These are phyloP conservation scores for Fraxinus baroniana DNA, from an alignment of 305 asterid species.

Conservation along the genomic window DNA sequence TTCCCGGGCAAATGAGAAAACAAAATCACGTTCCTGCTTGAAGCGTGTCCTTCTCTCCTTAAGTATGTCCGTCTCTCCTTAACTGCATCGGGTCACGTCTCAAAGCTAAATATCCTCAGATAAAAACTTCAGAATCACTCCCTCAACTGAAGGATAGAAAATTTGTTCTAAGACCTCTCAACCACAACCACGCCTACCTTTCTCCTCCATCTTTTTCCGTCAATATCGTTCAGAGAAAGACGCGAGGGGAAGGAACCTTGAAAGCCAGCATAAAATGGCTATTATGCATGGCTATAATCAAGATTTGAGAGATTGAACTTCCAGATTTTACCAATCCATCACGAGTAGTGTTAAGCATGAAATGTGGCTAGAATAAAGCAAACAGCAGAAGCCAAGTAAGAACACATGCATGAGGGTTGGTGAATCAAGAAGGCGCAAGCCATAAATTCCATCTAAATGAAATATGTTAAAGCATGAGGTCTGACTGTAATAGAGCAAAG, in stretches of 20 bases:
- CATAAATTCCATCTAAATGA: neutral
- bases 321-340: neutral
- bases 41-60: neutral
- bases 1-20: neutral
- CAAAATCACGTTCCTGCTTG: neutral
- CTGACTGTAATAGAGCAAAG: neutral
- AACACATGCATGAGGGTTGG: slow-evolving; percentile 9
- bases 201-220: neutral
- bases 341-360: neutral
- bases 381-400: slow-evolving; percentile 4
- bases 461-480: neutral
- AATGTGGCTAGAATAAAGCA: neutral
- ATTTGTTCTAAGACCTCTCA: neutral
- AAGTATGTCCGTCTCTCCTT: neutral
- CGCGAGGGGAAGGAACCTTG: neutral
- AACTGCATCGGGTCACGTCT: neutral
- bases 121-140: neutral
- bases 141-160: neutral
- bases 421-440: neutral
- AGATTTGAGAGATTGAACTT: neutral
- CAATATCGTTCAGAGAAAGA: neutral
- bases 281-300: neutral
- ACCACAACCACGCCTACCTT: neutral
- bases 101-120: neutral
- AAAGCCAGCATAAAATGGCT: neutral